Conservation (phyloP, 257 asterid genomes). For the Cinchona pubescens region DNA sequence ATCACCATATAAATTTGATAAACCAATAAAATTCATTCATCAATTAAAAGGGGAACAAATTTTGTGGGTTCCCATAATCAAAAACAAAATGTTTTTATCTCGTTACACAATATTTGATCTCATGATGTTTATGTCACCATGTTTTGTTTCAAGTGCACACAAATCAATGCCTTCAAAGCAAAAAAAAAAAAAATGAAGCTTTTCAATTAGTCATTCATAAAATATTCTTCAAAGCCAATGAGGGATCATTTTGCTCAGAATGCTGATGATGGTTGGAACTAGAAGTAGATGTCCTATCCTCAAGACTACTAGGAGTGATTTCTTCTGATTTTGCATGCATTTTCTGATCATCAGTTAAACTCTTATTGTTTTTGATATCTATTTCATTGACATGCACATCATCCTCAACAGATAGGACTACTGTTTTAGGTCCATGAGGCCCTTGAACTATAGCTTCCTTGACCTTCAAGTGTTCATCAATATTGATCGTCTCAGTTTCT, state of each 20-base stretch:
- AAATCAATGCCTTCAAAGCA: background rate
- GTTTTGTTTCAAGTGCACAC: background rate
- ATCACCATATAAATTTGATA: background rate
- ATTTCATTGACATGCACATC: conserved; percentile 27
- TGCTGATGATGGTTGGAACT: conserved; percentile 2
- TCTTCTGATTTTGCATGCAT: conserved; percentile 18
- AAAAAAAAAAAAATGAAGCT: background rate
- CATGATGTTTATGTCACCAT: background rate
- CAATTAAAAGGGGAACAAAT: background rate
- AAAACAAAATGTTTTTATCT: background rate
- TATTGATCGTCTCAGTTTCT: conserved; percentile 19
- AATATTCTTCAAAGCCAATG: background rate
- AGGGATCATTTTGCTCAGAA: conserved; percentile 6
- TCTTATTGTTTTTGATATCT: conserved; percentile 23
- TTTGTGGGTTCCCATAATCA: background rate
- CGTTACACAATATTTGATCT: background rate
- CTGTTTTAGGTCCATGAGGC: conserved; percentile 31
- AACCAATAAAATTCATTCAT: background rate
- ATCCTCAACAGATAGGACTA: conserved; percentile 30
- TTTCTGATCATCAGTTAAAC: conserved; percentile 17
- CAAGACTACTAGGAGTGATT: conserved; percentile 26
- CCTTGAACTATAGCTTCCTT: conserved; percentile 31
- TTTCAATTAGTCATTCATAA: background rate
- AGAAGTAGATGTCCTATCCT: conserved; percentile 28
- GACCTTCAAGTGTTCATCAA: conserved; percentile 35